Conservation (phyloP, 257 asterid species). For the Nicotiana sylvestris region DNA sequence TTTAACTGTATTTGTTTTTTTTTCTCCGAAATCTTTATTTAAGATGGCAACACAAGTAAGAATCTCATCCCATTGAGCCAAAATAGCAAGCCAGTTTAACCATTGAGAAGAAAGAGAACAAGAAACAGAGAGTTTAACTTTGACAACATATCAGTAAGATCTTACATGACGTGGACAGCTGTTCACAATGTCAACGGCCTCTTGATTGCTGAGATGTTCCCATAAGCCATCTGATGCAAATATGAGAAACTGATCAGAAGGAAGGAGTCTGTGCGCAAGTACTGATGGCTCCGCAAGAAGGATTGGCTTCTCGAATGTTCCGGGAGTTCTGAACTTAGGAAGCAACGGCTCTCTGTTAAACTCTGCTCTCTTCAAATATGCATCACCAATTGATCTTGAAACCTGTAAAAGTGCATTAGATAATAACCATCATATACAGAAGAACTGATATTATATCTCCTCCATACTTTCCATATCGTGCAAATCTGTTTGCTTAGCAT, state of each 20-base stretch:
- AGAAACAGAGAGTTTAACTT: background rate
- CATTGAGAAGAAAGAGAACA: background rate
- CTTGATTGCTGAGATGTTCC: conserved; percentile 29
- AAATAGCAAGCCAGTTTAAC: background rate
- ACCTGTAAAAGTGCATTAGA: conserved; percentile 18
- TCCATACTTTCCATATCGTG: background rate
- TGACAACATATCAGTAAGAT: no score
- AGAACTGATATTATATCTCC: background rate
- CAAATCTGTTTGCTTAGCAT: no score
- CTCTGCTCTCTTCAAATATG: conserved; percentile 25
- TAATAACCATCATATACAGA: background rate
- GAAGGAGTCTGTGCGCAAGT: conserved; percentile 17
- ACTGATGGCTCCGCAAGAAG: conserved; percentile 25
- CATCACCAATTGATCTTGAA: conserved; percentile 36
- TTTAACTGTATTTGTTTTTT: no score
- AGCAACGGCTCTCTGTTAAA: conserved; percentile 26
- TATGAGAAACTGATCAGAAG: conserved; percentile 25
- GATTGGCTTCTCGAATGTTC: conserved; percentile 19
- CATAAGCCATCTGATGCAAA: conserved; percentile 33
- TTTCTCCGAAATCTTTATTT: background rate
- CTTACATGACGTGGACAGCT: conserved; percentile 24
- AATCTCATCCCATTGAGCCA: background rate
- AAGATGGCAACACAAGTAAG: background rate
- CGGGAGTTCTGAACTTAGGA: conserved; percentile 25
- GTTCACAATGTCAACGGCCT: conserved; percentile 28